A percentile compares a stretch with the other conserved stretches of the same genome.
phyloP scores from a whole-genome alignment of 2,329 filamentous ascomycete species.

The Laburnicola sp. region DNA sequence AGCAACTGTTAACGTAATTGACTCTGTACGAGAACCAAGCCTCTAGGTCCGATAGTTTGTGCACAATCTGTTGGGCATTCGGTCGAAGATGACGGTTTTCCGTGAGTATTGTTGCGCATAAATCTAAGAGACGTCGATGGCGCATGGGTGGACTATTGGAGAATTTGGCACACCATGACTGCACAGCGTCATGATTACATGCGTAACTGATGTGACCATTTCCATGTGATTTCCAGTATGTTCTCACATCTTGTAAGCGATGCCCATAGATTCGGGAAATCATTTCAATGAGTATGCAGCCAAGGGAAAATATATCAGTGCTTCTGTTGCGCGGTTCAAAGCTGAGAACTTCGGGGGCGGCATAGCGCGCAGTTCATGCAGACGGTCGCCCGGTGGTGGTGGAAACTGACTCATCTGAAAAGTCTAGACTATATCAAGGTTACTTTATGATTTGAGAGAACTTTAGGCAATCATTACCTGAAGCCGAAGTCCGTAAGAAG shows the following conservation, averaged over 20 bases:
- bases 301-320: constrained; percentile 22
- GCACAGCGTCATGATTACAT: constrained; percentile 12
- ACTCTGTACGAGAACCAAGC: too few relatives aligned
- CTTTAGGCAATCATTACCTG: constrained; percentile 9
- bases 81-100: too few relatives aligned
- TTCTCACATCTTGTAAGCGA: constrained; percentile 2
- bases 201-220: constrained; percentile 19
- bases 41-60: too few relatives aligned
- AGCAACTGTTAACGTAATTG: too few relatives aligned
- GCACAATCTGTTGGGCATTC: too few relatives aligned
- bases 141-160: background rate
- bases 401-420: constrained; percentile 18
- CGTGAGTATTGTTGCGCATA: too few relatives aligned
- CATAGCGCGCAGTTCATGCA: constrained; percentile 19
- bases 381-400: constrained; percentile 19
- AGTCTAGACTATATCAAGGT: constrained; percentile 16
- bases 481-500: constrained; percentile 25
- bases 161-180: background rate
- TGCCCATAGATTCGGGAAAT: constrained; percentile 13
- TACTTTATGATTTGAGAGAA: too few relatives aligned
- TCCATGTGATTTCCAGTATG: constrained; percentile 14
- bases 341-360: constrained; percentile 20
- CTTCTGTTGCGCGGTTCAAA: constrained; percentile 16
- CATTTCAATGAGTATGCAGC: constrained; percentile 22
- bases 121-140: too few relatives aligned